Percentiles rank a stretch among this genome's conserved stretches.
These are phyloP conservation scores for Penicillium janthinellum DNA, from an alignment of 2,329 filamentous ascomycete genomes.

Conservation along the genomic window DNA sequence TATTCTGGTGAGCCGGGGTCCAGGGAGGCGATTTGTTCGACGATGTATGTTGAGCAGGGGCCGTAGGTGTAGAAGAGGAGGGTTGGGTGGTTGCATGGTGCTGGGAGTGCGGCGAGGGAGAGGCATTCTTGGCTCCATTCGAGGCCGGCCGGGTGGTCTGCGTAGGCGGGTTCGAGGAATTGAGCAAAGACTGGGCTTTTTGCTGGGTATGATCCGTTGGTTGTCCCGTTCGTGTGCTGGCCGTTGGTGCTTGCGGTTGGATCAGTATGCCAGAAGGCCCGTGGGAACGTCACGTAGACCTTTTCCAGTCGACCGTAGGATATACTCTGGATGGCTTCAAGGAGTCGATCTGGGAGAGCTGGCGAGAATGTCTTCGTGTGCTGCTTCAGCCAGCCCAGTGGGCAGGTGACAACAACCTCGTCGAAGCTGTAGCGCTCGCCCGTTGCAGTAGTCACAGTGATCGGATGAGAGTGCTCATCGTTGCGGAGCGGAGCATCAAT, in stretches of 20 bases:
- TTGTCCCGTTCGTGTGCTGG: background rate
- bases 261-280: conserved; percentile 70
- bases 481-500: conserved; percentile 36
- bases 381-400: conserved; percentile 57
- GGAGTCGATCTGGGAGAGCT: conserved; percentile 45
- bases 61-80: conserved; percentile 72
- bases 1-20: conserved; percentile 49
- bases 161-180: conserved; percentile 73
- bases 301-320: conserved; percentile 52
- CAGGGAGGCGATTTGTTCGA: conserved; percentile 36
- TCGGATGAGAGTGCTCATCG: conserved; percentile 32
- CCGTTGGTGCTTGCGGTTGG: background rate
- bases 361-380: conserved; percentile 51
- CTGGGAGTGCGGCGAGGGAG: conserved; percentile 70
- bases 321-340: conserved; percentile 50
- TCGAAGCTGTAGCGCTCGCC: conserved; percentile 48
- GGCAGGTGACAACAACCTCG: conserved; percentile 55
- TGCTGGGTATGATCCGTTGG: conserved; percentile 16
- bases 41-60: conserved; percentile 43
- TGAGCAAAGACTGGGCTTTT: conserved; percentile 67
- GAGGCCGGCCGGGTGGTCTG: conserved; percentile 60
- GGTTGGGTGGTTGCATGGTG: conserved; percentile 68
- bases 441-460: conserved; percentile 46
- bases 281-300: conserved; percentile 68
- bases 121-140: conserved; percentile 76